These are phyloP conservation scores for Clarireedia paspali DNA, from an alignment of 2,329 filamentous ascomycete genomes.

Conservation along the genomic window DNA sequence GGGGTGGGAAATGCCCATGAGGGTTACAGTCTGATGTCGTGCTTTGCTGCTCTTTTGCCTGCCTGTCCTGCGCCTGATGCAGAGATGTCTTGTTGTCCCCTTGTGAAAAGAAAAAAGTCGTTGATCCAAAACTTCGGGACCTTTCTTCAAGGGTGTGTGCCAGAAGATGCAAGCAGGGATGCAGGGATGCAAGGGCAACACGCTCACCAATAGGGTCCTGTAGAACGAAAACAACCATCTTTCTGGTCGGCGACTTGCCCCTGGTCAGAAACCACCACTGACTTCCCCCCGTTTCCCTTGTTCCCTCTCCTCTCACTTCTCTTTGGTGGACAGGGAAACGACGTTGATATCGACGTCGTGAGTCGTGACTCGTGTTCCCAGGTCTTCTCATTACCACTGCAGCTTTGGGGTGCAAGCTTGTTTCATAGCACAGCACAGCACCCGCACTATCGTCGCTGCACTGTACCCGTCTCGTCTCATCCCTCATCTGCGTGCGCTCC, in stretches of 20 bases:
- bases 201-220: not conserved
- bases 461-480: too few relatives aligned
- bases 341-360: not conserved
- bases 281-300: too few relatives aligned
- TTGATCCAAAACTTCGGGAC: slow-evolving; percentile 9
- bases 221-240: not conserved
- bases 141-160: not conserved
- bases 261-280: not conserved
- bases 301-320: too few relatives aligned
- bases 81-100: not conserved
- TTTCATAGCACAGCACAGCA: too few relatives aligned
- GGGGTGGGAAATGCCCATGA: not conserved
- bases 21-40: not conserved
- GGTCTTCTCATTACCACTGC: not conserved
- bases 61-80: not conserved
- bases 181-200: not conserved
- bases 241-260: slow-evolving; percentile 7
- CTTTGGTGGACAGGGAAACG: too few relatives aligned
- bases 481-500: too few relatives aligned
- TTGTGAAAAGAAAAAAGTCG: not conserved
- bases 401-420: too few relatives aligned
- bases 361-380: not conserved
- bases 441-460: too few relatives aligned
- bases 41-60: not conserved
- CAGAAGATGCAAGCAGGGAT: not conserved